Percentiles rank a stretch among this genome's conserved stretches.
phyloP scores from a whole-genome alignment of 2,329 filamentous ascomycete genomes.

The Ampelomyces quisqualis region DNA sequence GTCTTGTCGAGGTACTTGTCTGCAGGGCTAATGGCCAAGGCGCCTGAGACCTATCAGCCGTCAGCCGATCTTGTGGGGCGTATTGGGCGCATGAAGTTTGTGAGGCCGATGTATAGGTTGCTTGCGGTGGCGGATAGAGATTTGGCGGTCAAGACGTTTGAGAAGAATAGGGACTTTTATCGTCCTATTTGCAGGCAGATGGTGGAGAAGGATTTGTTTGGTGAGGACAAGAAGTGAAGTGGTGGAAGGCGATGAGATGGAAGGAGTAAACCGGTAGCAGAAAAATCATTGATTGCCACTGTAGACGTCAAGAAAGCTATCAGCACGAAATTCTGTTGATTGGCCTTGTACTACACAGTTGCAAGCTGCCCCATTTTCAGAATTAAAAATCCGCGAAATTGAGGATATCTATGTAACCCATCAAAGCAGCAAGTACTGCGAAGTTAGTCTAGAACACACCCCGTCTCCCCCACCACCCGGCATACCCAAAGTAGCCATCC shows the following conservation, averaged over 20 bases:
- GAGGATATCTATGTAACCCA: too few relatives aligned
- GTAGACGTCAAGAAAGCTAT: not conserved
- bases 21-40: slow-evolving; percentile 74
- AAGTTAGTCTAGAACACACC: too few relatives aligned
- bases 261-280: too few relatives aligned
- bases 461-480: slow-evolving; percentile 19
- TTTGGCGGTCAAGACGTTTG: slow-evolving; percentile 78
- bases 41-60: slow-evolving; percentile 66
- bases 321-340: not conserved
- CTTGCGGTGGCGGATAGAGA: slow-evolving; percentile 72
- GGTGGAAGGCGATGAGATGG: not conserved
- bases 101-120: slow-evolving; percentile 77
- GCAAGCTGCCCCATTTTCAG: not conserved
- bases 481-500: slow-evolving; percentile 29
- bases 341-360: not conserved
- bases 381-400: too few relatives aligned
- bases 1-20: slow-evolving; percentile 77
- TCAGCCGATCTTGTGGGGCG: slow-evolving; percentile 73
- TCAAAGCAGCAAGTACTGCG: too few relatives aligned
- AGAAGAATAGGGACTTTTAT: slow-evolving; percentile 87
- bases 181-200: slow-evolving; percentile 81
- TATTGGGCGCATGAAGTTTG: slow-evolving; percentile 97
- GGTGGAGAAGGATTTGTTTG: slow-evolving; percentile 79
- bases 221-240: slow-evolving; percentile 29
- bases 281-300: too few relatives aligned